phyloP scores from a whole-genome alignment of 495 filamentous ascomycete species.

The Cudoniella acicularis region DNA sequence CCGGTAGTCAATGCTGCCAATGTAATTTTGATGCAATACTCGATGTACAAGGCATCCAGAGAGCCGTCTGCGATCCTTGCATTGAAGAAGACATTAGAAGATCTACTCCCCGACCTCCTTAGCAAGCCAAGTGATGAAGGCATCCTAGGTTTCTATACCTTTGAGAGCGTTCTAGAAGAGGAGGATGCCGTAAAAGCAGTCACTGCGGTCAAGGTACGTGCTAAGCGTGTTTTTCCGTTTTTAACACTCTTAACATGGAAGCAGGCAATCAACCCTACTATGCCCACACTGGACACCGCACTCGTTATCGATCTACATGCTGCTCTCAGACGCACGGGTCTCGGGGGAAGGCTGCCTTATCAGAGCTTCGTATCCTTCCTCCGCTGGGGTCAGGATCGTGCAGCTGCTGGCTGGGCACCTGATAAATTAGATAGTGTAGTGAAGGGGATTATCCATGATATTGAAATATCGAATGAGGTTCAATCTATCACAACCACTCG shows the following conservation, averaged over 20 bases:
- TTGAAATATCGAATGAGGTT: neutral
- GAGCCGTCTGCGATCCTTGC: neutral
- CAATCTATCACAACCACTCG: neutral
- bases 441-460: neutral
- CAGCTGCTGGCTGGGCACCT: neutral
- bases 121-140: neutral
- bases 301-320: neutral
- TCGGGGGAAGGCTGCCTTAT: neutral
- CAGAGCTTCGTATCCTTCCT: neutral
- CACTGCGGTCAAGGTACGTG: neutral
- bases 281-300: neutral
- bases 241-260: neutral
- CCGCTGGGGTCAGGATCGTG: neutral
- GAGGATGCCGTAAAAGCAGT: neutral
- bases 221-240: too few relatives aligned
- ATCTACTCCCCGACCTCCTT: neutral
- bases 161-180: neutral
- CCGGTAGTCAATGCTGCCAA: neutral
- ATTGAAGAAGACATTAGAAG: neutral
- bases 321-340: neutral
- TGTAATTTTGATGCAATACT: neutral
- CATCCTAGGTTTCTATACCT: neutral
- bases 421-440: neutral
- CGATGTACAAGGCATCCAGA: neutral
- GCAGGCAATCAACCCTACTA: neutral